Percentiles rank a stretch among this genome's conserved stretches.
These are phyloP conservation scores for Vaucheria bursata DNA, from an alignment of 352 stramenopile genomes.

Conservation along the genomic window DNA sequence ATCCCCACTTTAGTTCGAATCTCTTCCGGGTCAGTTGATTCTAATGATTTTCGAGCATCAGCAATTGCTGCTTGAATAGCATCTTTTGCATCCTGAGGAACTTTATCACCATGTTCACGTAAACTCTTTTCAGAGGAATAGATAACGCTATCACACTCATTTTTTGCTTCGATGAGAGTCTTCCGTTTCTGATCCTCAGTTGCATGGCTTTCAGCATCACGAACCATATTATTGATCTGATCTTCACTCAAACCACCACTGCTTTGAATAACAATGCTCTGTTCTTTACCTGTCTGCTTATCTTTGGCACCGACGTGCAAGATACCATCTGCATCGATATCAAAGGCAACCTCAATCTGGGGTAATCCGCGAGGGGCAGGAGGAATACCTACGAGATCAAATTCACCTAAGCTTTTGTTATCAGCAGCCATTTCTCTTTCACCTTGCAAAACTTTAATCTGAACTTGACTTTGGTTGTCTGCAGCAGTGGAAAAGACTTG, in stretches of 20 bases:
- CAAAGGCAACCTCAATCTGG: conserved; percentile 67
- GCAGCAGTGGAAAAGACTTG: conserved; percentile 90
- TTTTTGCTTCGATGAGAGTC: conserved; percentile 88
- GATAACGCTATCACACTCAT: conserved; percentile 90
- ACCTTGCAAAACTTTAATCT: conserved; percentile 95
- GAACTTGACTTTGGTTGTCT: conserved; percentile 91
- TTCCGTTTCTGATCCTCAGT: conserved; percentile 84
- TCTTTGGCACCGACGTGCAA: conserved; percentile 92
- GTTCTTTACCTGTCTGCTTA: conserved; percentile 94
- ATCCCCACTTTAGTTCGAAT: conserved; percentile 84
- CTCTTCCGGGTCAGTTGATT: conserved; percentile 73
- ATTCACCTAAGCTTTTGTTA: conserved; percentile 93
- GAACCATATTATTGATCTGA: conserved; percentile 96
- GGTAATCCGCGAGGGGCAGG: conserved; percentile 66
- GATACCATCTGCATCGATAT: conserved; percentile 98
- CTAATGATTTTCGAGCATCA: conserved; percentile 69
- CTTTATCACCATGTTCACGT: conserved; percentile 87
- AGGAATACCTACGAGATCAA: conserved; percentile 92
- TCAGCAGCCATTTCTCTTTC: conserved; percentile 94
- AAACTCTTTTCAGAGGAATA: conserved; percentile 70
- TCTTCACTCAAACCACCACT: conserved; percentile 84
- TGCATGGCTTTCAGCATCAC: conserved; percentile 87
- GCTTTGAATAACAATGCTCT: conserved; percentile 93
- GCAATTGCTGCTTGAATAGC: conserved; percentile 82
- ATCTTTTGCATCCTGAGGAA: conserved; percentile 78